These are phyloP conservation scores for Exophiala spinifera DNA, from an alignment of 2,329 filamentous ascomycete genomes.

Conservation along the genomic window DNA sequence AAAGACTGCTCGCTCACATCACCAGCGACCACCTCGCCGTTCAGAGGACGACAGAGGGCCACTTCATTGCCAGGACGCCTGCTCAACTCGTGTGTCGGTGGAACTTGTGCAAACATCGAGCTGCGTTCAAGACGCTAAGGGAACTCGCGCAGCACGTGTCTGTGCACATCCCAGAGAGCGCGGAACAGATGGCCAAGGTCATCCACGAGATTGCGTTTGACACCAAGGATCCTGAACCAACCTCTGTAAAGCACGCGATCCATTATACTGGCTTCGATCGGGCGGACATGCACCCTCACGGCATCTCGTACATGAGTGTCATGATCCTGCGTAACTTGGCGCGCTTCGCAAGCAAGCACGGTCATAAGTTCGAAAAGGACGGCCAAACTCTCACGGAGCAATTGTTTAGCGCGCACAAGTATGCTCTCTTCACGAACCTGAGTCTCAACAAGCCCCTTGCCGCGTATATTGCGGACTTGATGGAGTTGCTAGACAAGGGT, in stretches of 20 bases:
- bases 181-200: conserved; percentile 21
- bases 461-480: conserved; percentile 42
- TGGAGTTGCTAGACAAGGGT: conserved; percentile 42
- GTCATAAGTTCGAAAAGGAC: conserved; percentile 23
- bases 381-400: conserved; percentile 19
- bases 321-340: conserved; percentile 48
- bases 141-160: conserved; percentile 22
- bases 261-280: conserved; percentile 36
- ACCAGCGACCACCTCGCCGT: conserved; percentile 44
- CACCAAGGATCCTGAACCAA: conserved; percentile 15
- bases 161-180: conserved; percentile 25
- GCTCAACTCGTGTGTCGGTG: conserved; percentile 25
- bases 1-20: conserved; percentile 43
- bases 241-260: conserved; percentile 35
- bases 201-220: conserved; percentile 22
- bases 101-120: conserved; percentile 17
- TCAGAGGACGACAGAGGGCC: conserved; percentile 29
- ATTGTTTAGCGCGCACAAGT: conserved; percentile 22
- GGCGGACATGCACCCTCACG: conserved; percentile 42
- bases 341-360: conserved; percentile 35
- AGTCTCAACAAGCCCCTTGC: conserved; percentile 38
- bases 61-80: conserved; percentile 8
- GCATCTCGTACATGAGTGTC: conserved; percentile 47
- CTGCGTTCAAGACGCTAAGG: conserved; percentile 15
- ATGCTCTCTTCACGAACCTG: conserved; percentile 23